A percentile compares a stretch with the other conserved stretches of the same genome.
Evolutionary conservation across 441 rosid species (phyloP).

Genomic region (Breynia disticha): DNA sequence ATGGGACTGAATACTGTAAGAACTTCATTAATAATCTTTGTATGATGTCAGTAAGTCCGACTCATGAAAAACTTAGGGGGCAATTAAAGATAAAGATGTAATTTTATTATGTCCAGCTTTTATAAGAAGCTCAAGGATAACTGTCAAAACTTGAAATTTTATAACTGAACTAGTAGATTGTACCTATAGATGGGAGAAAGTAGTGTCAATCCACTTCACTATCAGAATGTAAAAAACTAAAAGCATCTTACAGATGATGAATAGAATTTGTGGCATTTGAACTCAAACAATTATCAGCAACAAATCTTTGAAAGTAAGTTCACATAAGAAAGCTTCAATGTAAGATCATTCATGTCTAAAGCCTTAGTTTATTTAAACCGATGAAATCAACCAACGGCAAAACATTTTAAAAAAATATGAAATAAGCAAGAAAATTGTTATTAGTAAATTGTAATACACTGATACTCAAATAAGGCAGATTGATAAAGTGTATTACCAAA

Average conservation of each 20-base stretch:
- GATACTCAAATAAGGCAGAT: neutral
- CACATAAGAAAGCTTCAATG: neutral
- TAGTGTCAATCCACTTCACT: neutral
- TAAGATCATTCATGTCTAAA: neutral
- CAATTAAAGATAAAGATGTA: too few species aligned
- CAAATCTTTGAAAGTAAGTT: neutral
- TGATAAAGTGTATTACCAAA: neutral
- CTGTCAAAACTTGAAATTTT: too few species aligned
- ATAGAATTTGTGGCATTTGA: neutral
- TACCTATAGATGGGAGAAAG: too few species aligned
- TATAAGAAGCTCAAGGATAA: too few species aligned
- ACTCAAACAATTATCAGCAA: neutral
- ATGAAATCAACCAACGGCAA: neutral
- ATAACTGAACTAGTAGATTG: too few species aligned
- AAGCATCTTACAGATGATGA: neutral
- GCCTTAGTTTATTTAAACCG: neutral
- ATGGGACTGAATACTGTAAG: neutral
- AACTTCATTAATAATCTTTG: too few species aligned
- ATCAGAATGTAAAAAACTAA: neutral
- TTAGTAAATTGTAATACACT: too few species aligned
- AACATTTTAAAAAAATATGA: too few species aligned
- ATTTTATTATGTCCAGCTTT: too few species aligned
- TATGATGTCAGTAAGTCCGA: too few species aligned
- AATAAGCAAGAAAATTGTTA: too few species aligned
- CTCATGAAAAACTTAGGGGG: too few species aligned